phyloP scores from a whole-genome alignment of 129 eudicot species.

The Chrysanthemum makinoi region DNA sequence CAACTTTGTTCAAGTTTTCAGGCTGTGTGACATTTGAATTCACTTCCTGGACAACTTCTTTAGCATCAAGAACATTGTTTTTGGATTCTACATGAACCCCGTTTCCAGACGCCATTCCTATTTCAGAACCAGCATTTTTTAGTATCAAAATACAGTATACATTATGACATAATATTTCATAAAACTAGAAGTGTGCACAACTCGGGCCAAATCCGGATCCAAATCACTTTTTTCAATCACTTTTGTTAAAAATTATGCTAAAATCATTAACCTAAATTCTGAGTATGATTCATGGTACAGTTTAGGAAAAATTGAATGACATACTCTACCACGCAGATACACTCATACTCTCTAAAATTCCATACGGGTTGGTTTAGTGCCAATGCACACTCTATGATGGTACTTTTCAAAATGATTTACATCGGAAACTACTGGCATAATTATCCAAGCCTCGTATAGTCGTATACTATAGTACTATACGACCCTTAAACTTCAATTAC shows the following conservation, averaged over 20 bases:
- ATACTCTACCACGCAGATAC: too few relatives aligned
- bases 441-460: too few relatives aligned
- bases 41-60: constrained; percentile 29
- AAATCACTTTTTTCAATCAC: background rate
- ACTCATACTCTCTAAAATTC: too few relatives aligned
- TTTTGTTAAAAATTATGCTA: background rate
- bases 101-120: constrained; percentile 61
- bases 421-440: too few relatives aligned
- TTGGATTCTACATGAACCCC: constrained; percentile 43
- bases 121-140: constrained; percentile 2
- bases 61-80: constrained; percentile 19
- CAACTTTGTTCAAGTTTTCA: constrained; percentile 31
- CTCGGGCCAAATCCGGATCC: constrained; percentile 2
- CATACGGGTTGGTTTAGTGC: too few relatives aligned
- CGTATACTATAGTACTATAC: too few relatives aligned
- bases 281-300: too few relatives aligned
- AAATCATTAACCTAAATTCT: too few relatives aligned
- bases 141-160: constrained; percentile 2
- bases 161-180: background rate
- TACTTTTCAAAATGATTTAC: too few relatives aligned
- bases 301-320: too few relatives aligned
- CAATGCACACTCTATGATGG: too few relatives aligned
- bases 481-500: too few relatives aligned
- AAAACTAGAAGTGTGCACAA: background rate
- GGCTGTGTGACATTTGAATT: constrained; percentile 11